These are phyloP conservation scores for Solanum habrochaites DNA, from an alignment of 257 asterid species.

Conservation along the genomic window DNA sequence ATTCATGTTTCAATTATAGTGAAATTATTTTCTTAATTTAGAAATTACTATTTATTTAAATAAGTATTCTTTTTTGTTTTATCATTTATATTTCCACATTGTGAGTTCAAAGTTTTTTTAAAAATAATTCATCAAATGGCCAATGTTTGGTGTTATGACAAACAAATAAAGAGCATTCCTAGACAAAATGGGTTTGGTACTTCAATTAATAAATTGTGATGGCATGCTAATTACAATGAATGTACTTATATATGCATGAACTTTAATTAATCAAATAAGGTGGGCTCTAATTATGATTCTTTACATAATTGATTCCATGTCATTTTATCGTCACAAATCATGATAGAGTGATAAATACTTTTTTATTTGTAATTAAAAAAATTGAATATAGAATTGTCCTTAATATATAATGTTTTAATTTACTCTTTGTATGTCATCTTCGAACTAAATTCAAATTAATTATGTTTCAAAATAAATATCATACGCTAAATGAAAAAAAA, in stretches of 20 bases:
- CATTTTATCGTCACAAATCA: background rate
- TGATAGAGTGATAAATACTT: accelerated
- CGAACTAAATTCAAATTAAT: background rate
- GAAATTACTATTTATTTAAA: background rate
- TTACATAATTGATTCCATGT: background rate
- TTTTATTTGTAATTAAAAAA: background rate
- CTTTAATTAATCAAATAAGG: background rate
- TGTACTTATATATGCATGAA: background rate
- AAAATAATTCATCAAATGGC: background rate
- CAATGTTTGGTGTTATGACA: background rate
- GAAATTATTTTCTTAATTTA: background rate
- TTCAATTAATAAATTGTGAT: background rate
- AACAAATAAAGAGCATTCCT: background rate
- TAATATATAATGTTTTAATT: background rate
- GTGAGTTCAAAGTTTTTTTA: background rate
- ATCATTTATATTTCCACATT: background rate
- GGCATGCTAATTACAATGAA: background rate
- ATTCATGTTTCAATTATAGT: background rate
- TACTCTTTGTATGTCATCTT: background rate
- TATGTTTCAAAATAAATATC: background rate
- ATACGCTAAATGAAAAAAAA: background rate
- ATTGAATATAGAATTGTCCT: accelerated
- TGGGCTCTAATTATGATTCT: background rate
- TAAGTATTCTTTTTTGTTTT: background rate
- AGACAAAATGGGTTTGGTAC: background rate